These are phyloP conservation scores for Fonsecaea erecta DNA, from an alignment of 2,329 filamentous ascomycete genomes.

Conservation along the genomic window DNA sequence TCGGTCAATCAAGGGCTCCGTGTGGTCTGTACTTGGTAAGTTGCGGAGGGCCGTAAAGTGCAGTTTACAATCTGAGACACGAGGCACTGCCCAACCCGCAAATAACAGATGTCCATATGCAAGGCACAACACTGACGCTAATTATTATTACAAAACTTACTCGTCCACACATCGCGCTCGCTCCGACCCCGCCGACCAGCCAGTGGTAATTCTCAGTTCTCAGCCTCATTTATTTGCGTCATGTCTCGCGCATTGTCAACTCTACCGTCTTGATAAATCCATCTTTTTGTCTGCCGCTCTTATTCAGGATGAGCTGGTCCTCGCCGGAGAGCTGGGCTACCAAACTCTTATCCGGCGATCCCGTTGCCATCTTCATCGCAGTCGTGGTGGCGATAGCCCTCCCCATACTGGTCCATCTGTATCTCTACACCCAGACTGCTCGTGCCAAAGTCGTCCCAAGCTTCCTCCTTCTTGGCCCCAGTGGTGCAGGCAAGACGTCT, in stretches of 20 bases:
- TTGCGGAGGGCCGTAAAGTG: constrained; percentile 11
- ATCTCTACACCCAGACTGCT: constrained; percentile 70
- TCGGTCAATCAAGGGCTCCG: constrained; percentile 11
- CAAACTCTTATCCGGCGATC: constrained; percentile 50
- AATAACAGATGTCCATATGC: constrained; percentile 3
- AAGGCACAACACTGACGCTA: constrained; percentile 9
- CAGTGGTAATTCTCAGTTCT: constrained; percentile 8
- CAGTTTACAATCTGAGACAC: constrained; percentile 20
- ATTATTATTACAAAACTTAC: too few species aligned
- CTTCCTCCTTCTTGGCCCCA: constrained; percentile 80
- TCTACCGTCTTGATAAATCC: constrained; percentile 1
- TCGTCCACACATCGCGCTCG: too few species aligned
- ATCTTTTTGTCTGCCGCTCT: not conserved
- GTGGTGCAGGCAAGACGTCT: constrained; percentile 83
- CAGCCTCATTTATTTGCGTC: constrained; percentile 18
- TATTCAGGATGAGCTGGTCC: constrained; percentile 43
- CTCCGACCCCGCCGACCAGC: constrained; percentile 7
- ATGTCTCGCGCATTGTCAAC: not conserved
- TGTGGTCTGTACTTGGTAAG: not conserved
- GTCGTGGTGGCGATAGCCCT: constrained; percentile 71
- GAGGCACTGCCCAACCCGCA: constrained; percentile 3
- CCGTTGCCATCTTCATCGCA: constrained; percentile 65
- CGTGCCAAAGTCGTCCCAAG: constrained; percentile 71
- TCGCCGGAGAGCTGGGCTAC: constrained; percentile 47
- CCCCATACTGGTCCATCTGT: constrained; percentile 76